Evolutionary conservation across 2,329 filamentous ascomycete genomes (phyloP), one percentile per base, ranked within the genome.

Genomic region (Cladosporium sp.): DNA sequence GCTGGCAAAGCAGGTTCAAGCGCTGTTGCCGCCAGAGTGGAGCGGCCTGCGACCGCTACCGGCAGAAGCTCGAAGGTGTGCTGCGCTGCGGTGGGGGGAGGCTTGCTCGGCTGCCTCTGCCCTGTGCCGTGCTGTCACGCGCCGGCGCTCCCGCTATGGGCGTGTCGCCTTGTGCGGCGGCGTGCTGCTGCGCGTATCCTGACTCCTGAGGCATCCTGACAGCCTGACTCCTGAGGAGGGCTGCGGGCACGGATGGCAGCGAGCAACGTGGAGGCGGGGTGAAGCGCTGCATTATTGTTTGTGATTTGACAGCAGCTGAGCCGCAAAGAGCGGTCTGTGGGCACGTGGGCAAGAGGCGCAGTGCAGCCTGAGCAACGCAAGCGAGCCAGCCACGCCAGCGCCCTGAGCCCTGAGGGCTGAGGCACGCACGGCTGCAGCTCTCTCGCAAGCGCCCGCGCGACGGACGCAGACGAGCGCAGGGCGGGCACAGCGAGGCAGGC

Each of bases 221-320:
- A 19, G 44, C 44, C 16, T 46, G 44, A 46, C 44, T 46, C 44
- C 44, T 46, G 44, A 46, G 33, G 44, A 46, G n/a, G 10, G 22
- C 22, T 28, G 22, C 7, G 22, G 22, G 44, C 44, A 46, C 44
- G 38, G 31, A 14, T 18, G n/a, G 34, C 44, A 18, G 44, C 44
- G 44, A 35, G 44, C 34, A 37, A 11, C 31, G 44, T 19, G 44
- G 44, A 46, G 44, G 44, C 44, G 44, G 44, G 44, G 44, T 40
- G 44, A 35, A 38, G 44, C 28, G 33, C 4, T 5, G 22, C 7
- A 28, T 5, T 28, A 28, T 7, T 37, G 9, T 11, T 37, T 35
- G 33, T 35, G 33, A 9, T 35, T 9, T 46, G 44, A 22, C 9
- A 37, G 44, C 35, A 34, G 18, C 37, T 46, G 33, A 46, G 44